Percentiles rank a stretch among this genome's conserved stretches.
Conservation (phyloP, 2,329 filamentous ascomycete species). For the Trichoderma sp. region DNA sequence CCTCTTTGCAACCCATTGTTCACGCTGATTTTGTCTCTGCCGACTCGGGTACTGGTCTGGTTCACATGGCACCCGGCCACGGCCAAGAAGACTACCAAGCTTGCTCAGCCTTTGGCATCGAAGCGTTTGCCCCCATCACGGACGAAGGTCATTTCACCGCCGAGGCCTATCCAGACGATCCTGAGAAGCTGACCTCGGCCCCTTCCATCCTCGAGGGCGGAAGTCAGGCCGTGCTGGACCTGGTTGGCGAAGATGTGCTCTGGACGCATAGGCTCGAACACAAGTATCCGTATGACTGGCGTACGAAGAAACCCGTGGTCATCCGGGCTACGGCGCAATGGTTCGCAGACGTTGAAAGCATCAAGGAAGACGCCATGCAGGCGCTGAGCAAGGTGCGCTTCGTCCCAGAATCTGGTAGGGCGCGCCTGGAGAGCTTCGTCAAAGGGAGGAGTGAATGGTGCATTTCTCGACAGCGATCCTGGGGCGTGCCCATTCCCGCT, state of each 20-base stretch:
- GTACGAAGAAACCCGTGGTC: constrained; percentile 90
- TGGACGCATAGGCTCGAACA: constrained; percentile 73
- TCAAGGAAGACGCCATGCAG: constrained; percentile 72
- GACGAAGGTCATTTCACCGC: constrained; percentile 78
- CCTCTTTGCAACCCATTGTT: constrained; percentile 68
- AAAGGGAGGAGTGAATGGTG: constrained; percentile 93
- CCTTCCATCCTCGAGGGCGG: constrained; percentile 73
- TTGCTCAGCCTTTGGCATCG: constrained; percentile 70
- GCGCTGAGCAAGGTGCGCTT: constrained; percentile 75
- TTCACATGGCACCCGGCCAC: constrained; percentile 91
- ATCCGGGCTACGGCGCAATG: constrained; percentile 92
- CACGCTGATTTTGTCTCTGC: constrained; percentile 87
- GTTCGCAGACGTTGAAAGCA: constrained; percentile 89
- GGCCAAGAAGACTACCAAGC: constrained; percentile 95
- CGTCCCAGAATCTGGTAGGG: constrained; percentile 72
- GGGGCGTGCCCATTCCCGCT: constrained; percentile 95
- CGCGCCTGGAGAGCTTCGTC: constrained; percentile 81
- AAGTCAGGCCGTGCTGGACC: constrained; percentile 66
- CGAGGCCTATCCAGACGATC: constrained; percentile 73
- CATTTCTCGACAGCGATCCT: constrained; percentile 91
- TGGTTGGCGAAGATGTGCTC: constrained; percentile 68
- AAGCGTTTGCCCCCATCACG: constrained; percentile 80
- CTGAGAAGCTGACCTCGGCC: constrained; percentile 64
- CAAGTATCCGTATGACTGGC: constrained; percentile 98
- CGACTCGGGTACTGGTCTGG: constrained; percentile 90